phyloP scores from a whole-genome alignment of 2,329 filamentous ascomycete species.

The Celoporthe dispersa region DNA sequence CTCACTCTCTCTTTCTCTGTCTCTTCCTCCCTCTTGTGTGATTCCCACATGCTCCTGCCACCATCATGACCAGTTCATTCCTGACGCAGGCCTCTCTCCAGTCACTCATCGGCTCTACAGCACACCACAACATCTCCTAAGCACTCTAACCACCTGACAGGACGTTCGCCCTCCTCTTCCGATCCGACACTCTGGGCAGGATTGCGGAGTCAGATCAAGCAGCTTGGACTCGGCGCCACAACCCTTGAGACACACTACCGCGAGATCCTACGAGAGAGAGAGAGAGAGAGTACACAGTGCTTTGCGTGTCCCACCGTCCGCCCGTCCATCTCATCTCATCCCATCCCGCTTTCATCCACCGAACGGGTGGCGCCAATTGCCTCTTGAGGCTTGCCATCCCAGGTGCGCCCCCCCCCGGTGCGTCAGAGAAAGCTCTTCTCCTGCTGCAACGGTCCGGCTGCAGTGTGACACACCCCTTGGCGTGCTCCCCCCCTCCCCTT shows the following conservation, averaged over 20 bases:
- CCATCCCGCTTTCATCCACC: constrained; percentile 5
- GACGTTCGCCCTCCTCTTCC: background rate
- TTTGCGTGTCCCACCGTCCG: too few relatives aligned
- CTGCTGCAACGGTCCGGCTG: constrained; percentile 12
- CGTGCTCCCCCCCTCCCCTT: too few relatives aligned
- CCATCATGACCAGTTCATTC: background rate
- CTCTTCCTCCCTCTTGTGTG: background rate
- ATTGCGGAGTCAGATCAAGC: constrained; percentile 11
- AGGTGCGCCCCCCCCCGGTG: background rate
- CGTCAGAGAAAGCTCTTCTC: background rate
- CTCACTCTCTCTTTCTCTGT: background rate
- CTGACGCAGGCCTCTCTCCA: too few relatives aligned
- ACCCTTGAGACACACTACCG: background rate
- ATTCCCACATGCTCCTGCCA: too few relatives aligned
- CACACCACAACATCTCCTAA: background rate
- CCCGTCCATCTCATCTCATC: background rate
- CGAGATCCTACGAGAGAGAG: background rate
- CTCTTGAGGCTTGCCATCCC: background rate
- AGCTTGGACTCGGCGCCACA: background rate
- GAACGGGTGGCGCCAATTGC: background rate
- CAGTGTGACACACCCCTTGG: constrained; percentile 12
- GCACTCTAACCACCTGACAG: background rate
- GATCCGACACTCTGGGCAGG: constrained; percentile 14
- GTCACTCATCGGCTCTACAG: too few relatives aligned
- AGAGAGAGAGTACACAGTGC: too few relatives aligned